A percentile compares a stretch with the other conserved stretches of the same genome.
Conservation (phyloP, 1,139 yeast species). For the Tardiomyces depauwii region DNA sequence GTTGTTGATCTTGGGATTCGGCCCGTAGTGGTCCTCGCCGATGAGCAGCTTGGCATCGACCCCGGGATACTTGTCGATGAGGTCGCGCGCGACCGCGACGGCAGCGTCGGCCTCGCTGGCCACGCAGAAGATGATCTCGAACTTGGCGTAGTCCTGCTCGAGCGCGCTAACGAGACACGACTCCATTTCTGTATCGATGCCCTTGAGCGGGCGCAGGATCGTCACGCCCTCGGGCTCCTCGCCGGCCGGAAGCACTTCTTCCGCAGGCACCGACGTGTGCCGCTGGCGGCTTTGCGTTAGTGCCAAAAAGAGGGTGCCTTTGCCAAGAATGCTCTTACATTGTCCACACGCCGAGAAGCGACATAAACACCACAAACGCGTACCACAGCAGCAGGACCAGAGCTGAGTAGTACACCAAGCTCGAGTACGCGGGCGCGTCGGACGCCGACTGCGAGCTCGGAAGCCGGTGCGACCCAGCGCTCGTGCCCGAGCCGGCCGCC, state of each 20-base stretch:
- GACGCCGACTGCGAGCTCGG: too few relatives aligned
- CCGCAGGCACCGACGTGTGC: not conserved
- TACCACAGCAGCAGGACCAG: not conserved
- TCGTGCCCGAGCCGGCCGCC: too few relatives aligned
- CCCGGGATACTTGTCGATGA: conserved; percentile 44
- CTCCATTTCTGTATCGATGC: conserved; percentile 66
- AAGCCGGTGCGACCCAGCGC: too few relatives aligned
- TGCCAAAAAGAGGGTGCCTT: too few relatives aligned
- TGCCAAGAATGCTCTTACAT: not conserved
- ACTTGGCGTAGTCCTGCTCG: conserved; percentile 55
- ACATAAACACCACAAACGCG: not conserved
- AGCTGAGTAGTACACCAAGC: not conserved
- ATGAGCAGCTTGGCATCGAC: conserved; percentile 51
- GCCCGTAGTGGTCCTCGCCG: conserved; percentile 47
- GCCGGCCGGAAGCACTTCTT: not conserved
- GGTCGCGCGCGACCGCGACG: conserved; percentile 39
- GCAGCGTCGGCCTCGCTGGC: conserved; percentile 57
- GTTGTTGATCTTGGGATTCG: conserved; percentile 84
- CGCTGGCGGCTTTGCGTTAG: not conserved
- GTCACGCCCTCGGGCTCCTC: conserved; percentile 43
- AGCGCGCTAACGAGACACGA: conserved; percentile 61
- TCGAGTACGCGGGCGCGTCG: not conserved
- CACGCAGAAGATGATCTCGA: conserved; percentile 70
- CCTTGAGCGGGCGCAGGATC: conserved; percentile 73
- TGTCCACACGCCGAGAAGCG: not conserved